Conservation (phyloP, 139 green algal genomes). For the Diplosphaera chodatii region DNA sequence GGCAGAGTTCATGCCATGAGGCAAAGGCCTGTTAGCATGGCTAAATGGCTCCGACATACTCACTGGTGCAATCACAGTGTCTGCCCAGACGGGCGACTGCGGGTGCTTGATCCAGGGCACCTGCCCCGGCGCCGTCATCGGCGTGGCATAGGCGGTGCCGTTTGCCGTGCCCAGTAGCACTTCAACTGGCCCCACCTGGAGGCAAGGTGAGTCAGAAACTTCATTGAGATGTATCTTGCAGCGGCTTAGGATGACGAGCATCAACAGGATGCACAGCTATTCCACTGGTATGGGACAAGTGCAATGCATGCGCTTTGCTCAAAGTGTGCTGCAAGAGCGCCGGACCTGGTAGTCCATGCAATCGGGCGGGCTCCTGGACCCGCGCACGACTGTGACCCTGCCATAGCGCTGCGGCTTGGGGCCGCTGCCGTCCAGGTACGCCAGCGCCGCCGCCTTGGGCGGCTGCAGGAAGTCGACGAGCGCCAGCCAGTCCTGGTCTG, state of each 20-base stretch:
- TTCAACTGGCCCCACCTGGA: not conserved
- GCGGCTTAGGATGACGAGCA: too few relatives aligned
- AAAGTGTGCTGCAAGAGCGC: too few relatives aligned
- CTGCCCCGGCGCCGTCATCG: not conserved
- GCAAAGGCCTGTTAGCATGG: too few relatives aligned
- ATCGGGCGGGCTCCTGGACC: constrained; percentile 4
- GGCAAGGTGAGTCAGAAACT: too few relatives aligned
- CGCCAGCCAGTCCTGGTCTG: constrained; percentile 8
- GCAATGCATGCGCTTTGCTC: too few relatives aligned
- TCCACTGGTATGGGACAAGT: too few relatives aligned
- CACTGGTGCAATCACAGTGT: not conserved
- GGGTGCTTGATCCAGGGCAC: not conserved
- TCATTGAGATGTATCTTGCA: too few relatives aligned
- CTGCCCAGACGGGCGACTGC: not conserved
- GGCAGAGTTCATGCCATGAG: too few relatives aligned
- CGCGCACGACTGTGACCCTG: constrained; percentile 2
- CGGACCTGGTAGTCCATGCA: constrained; percentile 32
- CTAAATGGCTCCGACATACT: too few relatives aligned
- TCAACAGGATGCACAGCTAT: too few relatives aligned
- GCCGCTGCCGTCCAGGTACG: constrained; percentile 13
- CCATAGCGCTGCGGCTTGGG: constrained; percentile 14
- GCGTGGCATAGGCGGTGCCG: not conserved
- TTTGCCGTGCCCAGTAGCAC: not conserved
- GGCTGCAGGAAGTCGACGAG: constrained; percentile 18
- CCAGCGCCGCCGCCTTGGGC: constrained; percentile 14